Evolutionary conservation across 192 early-diverging fungal genomes (phyloP), one percentile per base, ranked within the genome.

Genomic region (Backusella parvicylindrica): DNA sequence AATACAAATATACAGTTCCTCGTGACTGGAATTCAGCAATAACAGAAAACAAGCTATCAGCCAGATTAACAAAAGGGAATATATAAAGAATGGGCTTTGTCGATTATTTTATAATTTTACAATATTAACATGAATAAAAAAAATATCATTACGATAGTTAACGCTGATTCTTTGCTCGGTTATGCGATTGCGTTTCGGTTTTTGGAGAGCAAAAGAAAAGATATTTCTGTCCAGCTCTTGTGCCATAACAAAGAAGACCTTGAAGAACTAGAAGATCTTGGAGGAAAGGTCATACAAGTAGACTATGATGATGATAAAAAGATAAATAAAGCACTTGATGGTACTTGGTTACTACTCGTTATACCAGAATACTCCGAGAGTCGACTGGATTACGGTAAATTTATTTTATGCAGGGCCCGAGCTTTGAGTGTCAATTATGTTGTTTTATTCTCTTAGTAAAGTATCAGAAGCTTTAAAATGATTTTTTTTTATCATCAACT

Each of bases 111-210:
- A 68, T 21, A 21, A 35, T 21, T 6, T 68, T 68, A 7, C 35
- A 35, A 23, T 67, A 21, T 31, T 63, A 26, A 0, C 2, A 6
- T 38, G 32, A 5, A 38, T 37, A 37, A 68, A 68, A 35, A 68
- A 36, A 37, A 38, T 7, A 21, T 36, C n/a, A 18, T 30, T 8
- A 30, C 26, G 4, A 41, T 70, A 43, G 40, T 72, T 33, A 72
- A 66, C 32, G 64, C 47, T 5, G 64, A 74, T 41, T 41, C 63
- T 18, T 65, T 65, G 6, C 18, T 66, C 13, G 73, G 73, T 23
- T 74, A 74, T 66, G 37, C 73, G 7, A 36, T 66, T 64, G 73
- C 63, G 16, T 74, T 30, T 36, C 16, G 31, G 4, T 74, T 74
- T 26, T 12, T 74, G 36, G 63, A 74, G 28, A 28, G 4, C 6